Evolutionary conservation across 2,329 filamentous ascomycete genomes (phyloP), one percentile per base, ranked within the genome.

Genomic region (Tolypocladium paradoxum): DNA sequence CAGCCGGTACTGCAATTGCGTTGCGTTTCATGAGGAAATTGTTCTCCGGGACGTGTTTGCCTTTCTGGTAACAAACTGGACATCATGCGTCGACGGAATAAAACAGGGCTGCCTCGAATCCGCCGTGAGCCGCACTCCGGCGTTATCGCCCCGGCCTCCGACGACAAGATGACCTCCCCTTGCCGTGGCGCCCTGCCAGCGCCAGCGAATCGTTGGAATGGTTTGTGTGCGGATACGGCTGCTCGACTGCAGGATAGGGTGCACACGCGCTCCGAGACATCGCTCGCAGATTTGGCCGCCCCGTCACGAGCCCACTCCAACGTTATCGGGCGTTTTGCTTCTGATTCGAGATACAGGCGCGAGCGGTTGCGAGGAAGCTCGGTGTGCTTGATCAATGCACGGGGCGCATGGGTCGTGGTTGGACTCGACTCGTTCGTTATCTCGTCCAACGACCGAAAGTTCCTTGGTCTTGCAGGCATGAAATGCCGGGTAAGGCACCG

Each of bases 261-360:
- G 48, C 40, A 47, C 52, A n/a, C n/a, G 38, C 24, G 29, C 34
- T 20, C 48, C 34, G 12, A 53, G 45, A 48, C 51, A 51, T 54
- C 49, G 29, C 34, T 45, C 43, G 34, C 52, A 46, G 29, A 20
- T 31, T 40, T 22, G 43, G 22, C 33, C 18, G 51, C n/a, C 16
- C 37, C 40, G 47, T 53, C 51, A 31, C 27, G 46, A 38, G 47
- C 33, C 29, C 51, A 27, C 37, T 27, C 40, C 20, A 48, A 37
- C 48, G 52, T 34, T 50, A 50, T 50, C 49, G 22, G 29, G 16
- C 24, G 7, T 27, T 37, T 16, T n/a, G 33, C 34, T 37, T 35
- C 34, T 36, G 47, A 49, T 34, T 49, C 40, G 40, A 24, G 18
- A 31, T 31, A n/a, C 27, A 31, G 43, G 27, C 24, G 27, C 18